Evolutionary conservation across 2,329 filamentous ascomycete species (phyloP).

Genomic region (Sclerotinia trifoliorum): DNA sequence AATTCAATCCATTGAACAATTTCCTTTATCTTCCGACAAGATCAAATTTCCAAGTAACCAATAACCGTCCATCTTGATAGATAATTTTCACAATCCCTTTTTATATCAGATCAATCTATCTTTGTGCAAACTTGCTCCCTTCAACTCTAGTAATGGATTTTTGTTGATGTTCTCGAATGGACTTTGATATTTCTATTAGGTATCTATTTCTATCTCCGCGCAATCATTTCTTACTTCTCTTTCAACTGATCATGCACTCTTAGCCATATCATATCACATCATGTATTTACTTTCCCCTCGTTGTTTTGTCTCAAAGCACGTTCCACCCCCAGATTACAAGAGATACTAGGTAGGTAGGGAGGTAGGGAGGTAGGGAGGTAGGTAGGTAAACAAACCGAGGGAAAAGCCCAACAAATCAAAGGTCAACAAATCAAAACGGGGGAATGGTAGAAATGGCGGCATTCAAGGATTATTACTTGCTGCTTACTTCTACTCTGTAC

Average conservation of each 20-base stretch:
- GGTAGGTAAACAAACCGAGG: not conserved
- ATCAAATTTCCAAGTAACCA: not conserved
- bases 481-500: not conserved
- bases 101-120: too few species aligned
- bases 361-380: too few species aligned
- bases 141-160: not conserved
- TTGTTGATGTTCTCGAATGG: not conserved
- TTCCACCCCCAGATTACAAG: conserved; percentile 8
- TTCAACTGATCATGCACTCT: not conserved
- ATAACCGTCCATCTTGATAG: not conserved
- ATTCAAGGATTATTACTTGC: conserved; percentile 4
- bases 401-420: too few species aligned
- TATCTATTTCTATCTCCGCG: not conserved
- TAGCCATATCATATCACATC: not conserved
- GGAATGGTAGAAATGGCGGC: not conserved
- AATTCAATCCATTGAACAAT: not conserved
- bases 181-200: not conserved
- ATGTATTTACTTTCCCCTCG: conserved; percentile 14
- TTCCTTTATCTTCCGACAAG: not conserved
- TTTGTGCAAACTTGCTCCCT: too few species aligned
- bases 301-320: conserved; percentile 18
- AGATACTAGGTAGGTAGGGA: too few species aligned
- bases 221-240: not conserved
- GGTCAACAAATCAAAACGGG: not conserved
- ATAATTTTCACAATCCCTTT: not conserved